These are phyloP conservation scores for Glebionis coronaria DNA, from an alignment of 129 eudicot genomes.

Conservation along the genomic window DNA sequence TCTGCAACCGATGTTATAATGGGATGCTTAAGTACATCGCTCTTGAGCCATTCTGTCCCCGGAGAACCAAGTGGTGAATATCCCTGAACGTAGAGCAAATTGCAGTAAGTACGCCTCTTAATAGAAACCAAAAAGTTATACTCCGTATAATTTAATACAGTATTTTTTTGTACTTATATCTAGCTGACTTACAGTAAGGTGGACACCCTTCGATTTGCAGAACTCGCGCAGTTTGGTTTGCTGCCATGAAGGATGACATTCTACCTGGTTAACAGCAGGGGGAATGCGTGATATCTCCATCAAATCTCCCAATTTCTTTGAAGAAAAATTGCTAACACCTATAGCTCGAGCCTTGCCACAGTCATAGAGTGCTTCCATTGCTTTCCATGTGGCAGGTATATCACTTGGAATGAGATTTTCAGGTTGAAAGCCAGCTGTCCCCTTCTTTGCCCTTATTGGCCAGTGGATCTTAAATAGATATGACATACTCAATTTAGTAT, in stretches of 20 bases:
- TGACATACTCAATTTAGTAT: not conserved
- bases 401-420: constrained; percentile 54
- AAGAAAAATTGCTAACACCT: constrained; percentile 82
- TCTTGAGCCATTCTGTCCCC: constrained; percentile 46
- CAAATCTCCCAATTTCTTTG: constrained; percentile 63
- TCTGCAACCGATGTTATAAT: constrained; percentile 37
- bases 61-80: constrained; percentile 65
- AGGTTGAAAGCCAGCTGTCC: constrained; percentile 46
- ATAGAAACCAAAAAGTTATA: not conserved
- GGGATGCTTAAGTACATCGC: constrained; percentile 45
- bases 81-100: constrained; percentile 25
- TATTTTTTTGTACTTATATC: too few species aligned
- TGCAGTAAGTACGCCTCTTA: not conserved
- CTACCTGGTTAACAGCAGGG: constrained; percentile 90
- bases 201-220: too few species aligned
- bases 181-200: constrained; percentile 32
- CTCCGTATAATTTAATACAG: not conserved
- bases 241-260: constrained; percentile 83
- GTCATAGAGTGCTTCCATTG: constrained; percentile 77
- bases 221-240: constrained; percentile 22
- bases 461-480: constrained; percentile 59
- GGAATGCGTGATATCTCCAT: constrained; percentile 64
- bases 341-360: constrained; percentile 66
- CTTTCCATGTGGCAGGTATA: constrained; percentile 77
- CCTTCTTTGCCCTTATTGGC: constrained; percentile 72